Evolutionary conservation across 768 basidiomycete genomes (phyloP).

Genomic region (Tylopilus vinaceipallidus): DNA sequence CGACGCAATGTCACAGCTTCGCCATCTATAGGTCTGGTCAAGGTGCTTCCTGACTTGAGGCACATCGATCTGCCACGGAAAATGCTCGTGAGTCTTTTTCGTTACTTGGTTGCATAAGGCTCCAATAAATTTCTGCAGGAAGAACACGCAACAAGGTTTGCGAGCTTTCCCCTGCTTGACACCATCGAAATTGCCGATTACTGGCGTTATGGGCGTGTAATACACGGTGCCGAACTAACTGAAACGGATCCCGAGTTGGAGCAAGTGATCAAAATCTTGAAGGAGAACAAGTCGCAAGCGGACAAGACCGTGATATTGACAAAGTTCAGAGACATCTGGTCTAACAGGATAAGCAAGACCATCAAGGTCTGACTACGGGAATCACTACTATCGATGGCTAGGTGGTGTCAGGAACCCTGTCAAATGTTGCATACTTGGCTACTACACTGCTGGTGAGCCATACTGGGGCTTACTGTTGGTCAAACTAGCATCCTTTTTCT

Average conservation of each 20-base stretch:
- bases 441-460: no score
- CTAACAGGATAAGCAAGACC: background rate
- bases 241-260: background rate
- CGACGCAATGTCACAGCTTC: background rate
- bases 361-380: conserved; percentile 11
- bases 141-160: background rate
- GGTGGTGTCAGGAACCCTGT: no score
- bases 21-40: conserved; percentile 3
- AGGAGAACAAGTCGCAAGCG: conserved; percentile 3
- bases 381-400: conserved; percentile 13
- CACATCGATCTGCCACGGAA: background rate
- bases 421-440: no score
- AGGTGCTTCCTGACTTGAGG: conserved; percentile 7
- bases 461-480: no score
- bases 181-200: conserved; percentile 1
- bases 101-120: background rate
- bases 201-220: background rate
- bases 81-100: background rate
- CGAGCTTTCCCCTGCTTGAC: background rate
- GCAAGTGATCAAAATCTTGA: background rate
- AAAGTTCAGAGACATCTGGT: background rate
- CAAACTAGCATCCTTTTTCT: no score
- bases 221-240: background rate
- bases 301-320: conserved; percentile 6
- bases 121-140: background rate